Base-by-base conservation (phyloP, 2,329 filamentous ascomycete genomes). In the Xylariaceae sp. region DNA sequence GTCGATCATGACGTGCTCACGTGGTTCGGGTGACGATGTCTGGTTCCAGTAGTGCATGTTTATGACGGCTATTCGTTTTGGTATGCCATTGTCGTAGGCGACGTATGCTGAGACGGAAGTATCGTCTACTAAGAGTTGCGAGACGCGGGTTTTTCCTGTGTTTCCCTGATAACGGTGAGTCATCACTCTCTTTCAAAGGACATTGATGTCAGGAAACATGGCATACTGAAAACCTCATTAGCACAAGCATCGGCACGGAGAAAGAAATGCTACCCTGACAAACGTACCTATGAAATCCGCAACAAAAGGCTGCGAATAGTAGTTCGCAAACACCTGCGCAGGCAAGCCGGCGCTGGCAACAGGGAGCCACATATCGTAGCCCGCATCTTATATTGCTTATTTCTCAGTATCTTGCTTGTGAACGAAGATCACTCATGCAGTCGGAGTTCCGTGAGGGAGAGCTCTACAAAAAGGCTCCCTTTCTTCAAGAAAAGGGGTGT, bases 41-140 rank as follows among this genome's bases (percentile, higher is more conserved):
- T 63, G 57, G 62, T 73, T 74, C 74, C 74, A 75, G 55, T 74
- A 75, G 52, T 73, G 59, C 56, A 75, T 57, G 51, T 74, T 74
- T 2, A 71, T 63, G 1, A 73, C 57, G 0, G 72, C 72, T 23
- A 74, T 64, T 39, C 73, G 66, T 63, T 64, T 68, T 3, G 69
- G 63, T 15, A 44, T 50, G 8, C 61, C 64, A 17, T 58, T 64
- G 39, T 74, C 71, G 51, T 68, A 73, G 1, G 61, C 66, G 13
- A 65, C 72, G 51, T 71, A 75, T 0, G 71, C 73, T 1, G 64
- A 69, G 18, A 69, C 64, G 5, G 68, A 65, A 6, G 45, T 54
- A 6, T 56, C 62, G 18, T 62, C 58, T 8, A 57, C 23, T 2
- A 53, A 30, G 39, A 70, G 61, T 47, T 67, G 62, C 7, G 67